Base-by-base conservation (phyloP, 1,284 basidiomycete genomes). In the Trichosporon coremiiforme region DNA sequence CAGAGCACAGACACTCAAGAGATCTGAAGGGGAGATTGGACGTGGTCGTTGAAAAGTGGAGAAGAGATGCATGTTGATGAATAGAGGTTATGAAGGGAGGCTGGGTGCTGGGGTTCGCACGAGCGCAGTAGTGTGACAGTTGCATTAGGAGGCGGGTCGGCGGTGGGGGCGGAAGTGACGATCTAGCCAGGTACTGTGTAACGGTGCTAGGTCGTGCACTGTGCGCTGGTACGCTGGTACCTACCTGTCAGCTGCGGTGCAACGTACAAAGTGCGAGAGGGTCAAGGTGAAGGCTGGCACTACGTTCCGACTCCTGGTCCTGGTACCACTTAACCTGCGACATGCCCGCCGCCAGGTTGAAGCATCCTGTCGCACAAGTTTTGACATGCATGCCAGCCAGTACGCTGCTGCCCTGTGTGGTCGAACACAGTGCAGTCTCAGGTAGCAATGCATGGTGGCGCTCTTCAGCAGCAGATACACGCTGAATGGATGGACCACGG, bases 1-100 rank as follows among this genome's bases (percentile, higher is more conserved):
- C 57, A 60, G 57, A 60, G 57, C 57, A 60, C 57, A 33, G 53
- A 60, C 57, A 60, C 57, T 60, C 57, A 31, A 35, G 55, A 31
- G 25, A 57, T 29, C 29, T 31, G 57, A 31, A 60, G 57, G 55
- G 29, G 55, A 4, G 57, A 4, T 29, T 33, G 31, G 31, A n/a
- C 31, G 57, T 60, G 13, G 57, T 60, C 57, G 57, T 60, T 60
- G 57, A 60, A 60, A 31, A 60, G 57, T 60, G 57, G 29, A 33
- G 57, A 60, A 35, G 57, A 60, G 57, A 60, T 60, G 57, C 57
- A 60, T 60, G 29, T 31, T 57, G 55, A 31, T 60, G 31, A 12
- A 12, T 13, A 53, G 47, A n/a, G 4, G 47, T 20, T 53, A 53
- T 53, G 47, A 22, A 53, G 57, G 12, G 29, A 22, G 57, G 57